Percentiles rank a stretch among this genome's conserved stretches.
phyloP scores from a whole-genome alignment of 495 filamentous ascomycete species.

The Sordaria brevicollis region DNA sequence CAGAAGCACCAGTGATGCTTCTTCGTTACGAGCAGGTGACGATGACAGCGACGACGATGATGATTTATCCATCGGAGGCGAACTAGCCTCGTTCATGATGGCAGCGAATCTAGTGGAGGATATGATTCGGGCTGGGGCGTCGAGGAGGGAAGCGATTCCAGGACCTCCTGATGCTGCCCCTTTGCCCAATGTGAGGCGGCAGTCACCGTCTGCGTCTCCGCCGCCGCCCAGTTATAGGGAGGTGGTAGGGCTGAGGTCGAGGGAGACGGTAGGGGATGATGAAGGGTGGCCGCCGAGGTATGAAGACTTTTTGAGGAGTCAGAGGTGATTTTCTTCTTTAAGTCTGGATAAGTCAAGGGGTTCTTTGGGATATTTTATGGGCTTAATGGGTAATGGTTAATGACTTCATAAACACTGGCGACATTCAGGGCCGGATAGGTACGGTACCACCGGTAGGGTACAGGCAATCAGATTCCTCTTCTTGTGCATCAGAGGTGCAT shows the following conservation, averaged over 20 bases:
- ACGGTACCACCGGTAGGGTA: too few relatives aligned
- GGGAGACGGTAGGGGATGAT: neutral
- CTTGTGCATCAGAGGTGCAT: neutral
- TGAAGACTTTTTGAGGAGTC: neutral
- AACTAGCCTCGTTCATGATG: constrained; percentile 39
- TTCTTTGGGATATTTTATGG: neutral
- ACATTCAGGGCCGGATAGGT: neutral
- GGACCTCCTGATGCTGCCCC: neutral
- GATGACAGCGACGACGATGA: too few relatives aligned
- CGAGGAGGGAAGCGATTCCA: constrained; percentile 9
- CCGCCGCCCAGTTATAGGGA: neutral
- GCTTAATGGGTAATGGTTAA: neutral
- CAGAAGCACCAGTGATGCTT: too few relatives aligned
- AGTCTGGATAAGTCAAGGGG: neutral
- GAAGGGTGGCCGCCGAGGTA: neutral
- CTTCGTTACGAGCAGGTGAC: too few relatives aligned
- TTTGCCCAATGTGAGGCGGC: neutral
- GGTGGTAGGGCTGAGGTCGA: neutral
- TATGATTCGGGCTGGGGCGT: constrained; percentile 36
- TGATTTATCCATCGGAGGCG: constrained; percentile 6
- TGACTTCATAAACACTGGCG: neutral
- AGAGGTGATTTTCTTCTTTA: neutral
- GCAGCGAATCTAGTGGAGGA: constrained; percentile 34
- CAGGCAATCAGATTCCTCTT: neutral
- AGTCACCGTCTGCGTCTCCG: neutral